These are phyloP conservation scores for Hymenoscyphus occultus DNA, from an alignment of 2,329 filamentous ascomycete genomes.

Conservation along the genomic window DNA sequence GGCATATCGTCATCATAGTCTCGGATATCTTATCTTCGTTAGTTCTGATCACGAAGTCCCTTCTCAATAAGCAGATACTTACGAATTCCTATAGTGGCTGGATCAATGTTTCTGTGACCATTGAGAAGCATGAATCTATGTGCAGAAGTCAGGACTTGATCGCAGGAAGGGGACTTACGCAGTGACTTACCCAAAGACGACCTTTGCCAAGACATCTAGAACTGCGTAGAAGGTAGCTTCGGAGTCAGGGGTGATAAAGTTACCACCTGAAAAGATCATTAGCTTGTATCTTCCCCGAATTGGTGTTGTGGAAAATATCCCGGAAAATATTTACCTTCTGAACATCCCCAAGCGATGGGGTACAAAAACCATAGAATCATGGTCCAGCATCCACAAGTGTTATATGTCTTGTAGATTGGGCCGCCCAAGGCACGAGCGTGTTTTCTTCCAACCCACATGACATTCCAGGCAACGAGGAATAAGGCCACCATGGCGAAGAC, in stretches of 20 bases:
- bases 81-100: constrained; percentile 51
- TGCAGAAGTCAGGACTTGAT: neutral
- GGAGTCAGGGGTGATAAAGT: constrained; percentile 62
- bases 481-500: constrained; percentile 53
- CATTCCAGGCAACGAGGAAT: constrained; percentile 58
- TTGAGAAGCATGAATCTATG: constrained; percentile 43
- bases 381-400: constrained; percentile 56
- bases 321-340: constrained; percentile 45
- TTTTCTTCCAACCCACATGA: constrained; percentile 53
- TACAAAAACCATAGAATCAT: constrained; percentile 62
- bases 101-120: constrained; percentile 61
- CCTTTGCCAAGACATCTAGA: constrained; percentile 63
- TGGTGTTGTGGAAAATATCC: too few species aligned
- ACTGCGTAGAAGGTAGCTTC: constrained; percentile 67
- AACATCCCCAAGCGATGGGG: constrained; percentile 61
- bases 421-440: constrained; percentile 54
- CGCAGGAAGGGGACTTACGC: too few species aligned
- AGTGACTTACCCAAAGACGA: constrained; percentile 55
- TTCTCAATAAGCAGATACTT: too few species aligned
- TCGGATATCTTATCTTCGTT: constrained; percentile 30
- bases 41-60: too few species aligned
- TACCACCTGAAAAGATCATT: constrained; percentile 40
- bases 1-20: constrained; percentile 24
- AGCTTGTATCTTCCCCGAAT: neutral
- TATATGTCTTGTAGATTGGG: constrained; percentile 52